Evolutionary conservation across 2,329 filamentous ascomycete genomes (phyloP).

Genomic region (Rasamsonia emersonii): DNA sequence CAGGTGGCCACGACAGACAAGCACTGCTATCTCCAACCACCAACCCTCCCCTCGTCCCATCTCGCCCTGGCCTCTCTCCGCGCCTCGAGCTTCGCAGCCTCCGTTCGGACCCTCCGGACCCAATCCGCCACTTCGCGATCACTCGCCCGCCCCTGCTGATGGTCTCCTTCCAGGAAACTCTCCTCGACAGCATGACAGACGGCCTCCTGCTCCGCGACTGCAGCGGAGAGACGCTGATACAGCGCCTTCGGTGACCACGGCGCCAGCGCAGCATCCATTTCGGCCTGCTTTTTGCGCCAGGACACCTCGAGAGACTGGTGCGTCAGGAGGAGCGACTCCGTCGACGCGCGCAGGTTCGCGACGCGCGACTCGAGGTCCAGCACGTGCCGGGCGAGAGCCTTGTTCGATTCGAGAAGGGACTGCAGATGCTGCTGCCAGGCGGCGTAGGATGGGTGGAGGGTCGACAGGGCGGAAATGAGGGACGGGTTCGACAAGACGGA

Average conservation of each 20-base stretch:
- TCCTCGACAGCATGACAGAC: conserved; percentile 80
- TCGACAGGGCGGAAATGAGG: conserved; percentile 67
- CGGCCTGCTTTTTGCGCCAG: conserved; percentile 79
- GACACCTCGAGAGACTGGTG: conserved; percentile 84
- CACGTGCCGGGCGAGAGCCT: conserved; percentile 52
- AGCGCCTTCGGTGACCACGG: conserved; percentile 80
- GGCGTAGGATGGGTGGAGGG: conserved; percentile 63
- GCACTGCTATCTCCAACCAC: conserved; percentile 69
- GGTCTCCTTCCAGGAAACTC: conserved; percentile 69
- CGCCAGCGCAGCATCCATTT: conserved; percentile 76
- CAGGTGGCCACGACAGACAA: too few relatives aligned
- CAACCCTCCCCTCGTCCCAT: conserved; percentile 93
- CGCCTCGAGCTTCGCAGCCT: conserved; percentile 67
- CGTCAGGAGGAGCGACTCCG: conserved; percentile 72
- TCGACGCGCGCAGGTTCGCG: conserved; percentile 49
- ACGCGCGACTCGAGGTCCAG: conserved; percentile 41
- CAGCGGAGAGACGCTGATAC: conserved; percentile 70
- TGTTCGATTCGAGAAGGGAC: conserved; percentile 60
- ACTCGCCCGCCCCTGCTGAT: conserved; percentile 46
- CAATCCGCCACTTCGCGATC: conserved; percentile 83
- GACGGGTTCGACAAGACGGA: conserved; percentile 63
- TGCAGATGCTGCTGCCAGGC: conserved; percentile 58
- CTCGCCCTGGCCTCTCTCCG: conserved; percentile 79
- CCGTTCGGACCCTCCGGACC: conserved; percentile 71
- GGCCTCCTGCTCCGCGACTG: conserved; percentile 71